phyloP scores from a whole-genome alignment of 129 eudicot species.

The Sambucus nigra region DNA sequence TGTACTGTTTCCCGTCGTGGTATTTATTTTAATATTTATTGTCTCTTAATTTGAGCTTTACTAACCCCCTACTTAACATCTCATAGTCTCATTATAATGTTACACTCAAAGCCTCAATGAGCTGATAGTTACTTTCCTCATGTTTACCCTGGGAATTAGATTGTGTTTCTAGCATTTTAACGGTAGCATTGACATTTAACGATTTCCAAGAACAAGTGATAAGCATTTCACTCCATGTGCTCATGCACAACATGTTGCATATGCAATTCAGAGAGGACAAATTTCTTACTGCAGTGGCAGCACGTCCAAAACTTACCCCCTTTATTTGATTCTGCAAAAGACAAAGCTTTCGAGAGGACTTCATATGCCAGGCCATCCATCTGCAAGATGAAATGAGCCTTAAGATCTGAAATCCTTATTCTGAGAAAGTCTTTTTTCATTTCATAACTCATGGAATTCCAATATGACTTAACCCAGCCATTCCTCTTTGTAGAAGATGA shows the following conservation, averaged over 20 bases:
- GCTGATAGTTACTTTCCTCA: too few species aligned
- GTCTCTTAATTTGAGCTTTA: too few species aligned
- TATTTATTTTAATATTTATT: too few species aligned
- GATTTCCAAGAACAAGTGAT: slow-evolving; percentile 75
- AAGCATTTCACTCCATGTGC: slow-evolving; percentile 82
- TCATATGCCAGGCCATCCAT: slow-evolving; percentile 52
- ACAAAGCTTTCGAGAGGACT: slow-evolving; percentile 63
- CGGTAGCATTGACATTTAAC: slow-evolving; percentile 57
- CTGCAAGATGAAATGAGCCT: slow-evolving; percentile 49
- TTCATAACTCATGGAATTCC: slow-evolving; percentile 61
- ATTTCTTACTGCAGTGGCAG: slow-evolving; percentile 70
- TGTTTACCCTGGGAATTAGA: slow-evolving; percentile 30
- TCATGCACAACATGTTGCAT: slow-evolving; percentile 60
- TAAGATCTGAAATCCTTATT: slow-evolving; percentile 48
- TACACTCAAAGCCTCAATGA: too few species aligned
- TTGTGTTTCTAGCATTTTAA: slow-evolving; percentile 46
- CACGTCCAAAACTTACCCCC: slow-evolving; percentile 81
- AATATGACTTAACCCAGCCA: slow-evolving; percentile 52
- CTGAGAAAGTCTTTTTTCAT: slow-evolving; percentile 55
- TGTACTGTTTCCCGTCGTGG: too few species aligned
- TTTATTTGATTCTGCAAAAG: slow-evolving; percentile 42
- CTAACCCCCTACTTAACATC: too few species aligned
- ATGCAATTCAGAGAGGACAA: slow-evolving; percentile 42
- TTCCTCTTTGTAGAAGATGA: slow-evolving; percentile 55
- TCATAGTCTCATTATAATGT: too few species aligned